A percentile compares a stretch with the other conserved stretches of the same genome.
Evolutionary conservation across 768 basidiomycete genomes (phyloP).

Genomic region (Serendipita sp.): DNA sequence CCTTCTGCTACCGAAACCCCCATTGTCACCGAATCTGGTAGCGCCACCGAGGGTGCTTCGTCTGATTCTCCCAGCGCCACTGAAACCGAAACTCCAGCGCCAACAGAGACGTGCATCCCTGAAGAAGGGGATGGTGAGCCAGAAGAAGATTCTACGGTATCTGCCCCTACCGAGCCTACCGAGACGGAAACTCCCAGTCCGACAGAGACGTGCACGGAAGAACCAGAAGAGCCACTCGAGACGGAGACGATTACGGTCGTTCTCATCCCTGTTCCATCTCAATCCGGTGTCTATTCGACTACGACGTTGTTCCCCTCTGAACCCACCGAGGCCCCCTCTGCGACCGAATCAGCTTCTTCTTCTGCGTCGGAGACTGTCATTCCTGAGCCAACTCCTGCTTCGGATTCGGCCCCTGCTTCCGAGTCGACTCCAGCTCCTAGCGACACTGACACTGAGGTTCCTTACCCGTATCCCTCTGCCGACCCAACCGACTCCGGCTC

Average conservation of each 20-base stretch:
- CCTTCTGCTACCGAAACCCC: not conserved
- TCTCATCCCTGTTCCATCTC: not conserved
- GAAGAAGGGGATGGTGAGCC: too few relatives aligned
- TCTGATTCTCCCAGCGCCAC: not conserved
- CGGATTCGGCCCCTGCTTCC: not conserved
- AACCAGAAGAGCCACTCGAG: not conserved
- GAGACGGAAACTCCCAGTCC: not conserved
- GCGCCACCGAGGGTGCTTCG: not conserved
- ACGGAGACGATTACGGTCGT: not conserved
- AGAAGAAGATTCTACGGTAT: too few relatives aligned
- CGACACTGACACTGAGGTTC: not conserved
- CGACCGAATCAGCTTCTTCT: not conserved
- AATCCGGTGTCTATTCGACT: not conserved
- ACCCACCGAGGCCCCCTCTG: not conserved
- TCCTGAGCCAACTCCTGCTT: not conserved
- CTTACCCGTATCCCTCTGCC: not conserved
- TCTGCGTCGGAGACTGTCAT: not conserved
- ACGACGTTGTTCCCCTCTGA: not conserved
- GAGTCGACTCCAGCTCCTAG: not conserved
- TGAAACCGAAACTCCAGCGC: not conserved
- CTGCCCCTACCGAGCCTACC: not conserved
- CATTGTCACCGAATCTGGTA: not conserved
- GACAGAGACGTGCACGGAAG: not conserved
- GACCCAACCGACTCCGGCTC: not conserved
- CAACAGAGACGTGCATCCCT: not conserved